Evolutionary conservation across 2,329 filamentous ascomycete species (phyloP).

Genomic region (Sporothrix euskadiensis): DNA sequence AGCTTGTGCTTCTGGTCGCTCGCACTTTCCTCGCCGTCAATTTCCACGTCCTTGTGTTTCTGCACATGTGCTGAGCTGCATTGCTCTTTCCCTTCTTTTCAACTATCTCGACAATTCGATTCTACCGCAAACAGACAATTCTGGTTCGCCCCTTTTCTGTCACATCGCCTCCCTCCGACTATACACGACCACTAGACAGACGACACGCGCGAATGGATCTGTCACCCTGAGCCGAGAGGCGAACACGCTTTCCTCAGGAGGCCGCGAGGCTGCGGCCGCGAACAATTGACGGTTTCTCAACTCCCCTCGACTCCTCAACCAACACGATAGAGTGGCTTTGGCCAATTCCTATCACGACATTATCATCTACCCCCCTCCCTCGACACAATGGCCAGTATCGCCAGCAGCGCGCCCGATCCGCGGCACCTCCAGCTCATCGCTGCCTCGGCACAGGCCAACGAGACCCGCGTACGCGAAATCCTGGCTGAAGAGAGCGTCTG

Average conservation of each 20-base stretch:
- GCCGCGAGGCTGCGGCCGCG: slow-evolving; percentile 2
- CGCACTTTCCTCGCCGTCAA: background rate
- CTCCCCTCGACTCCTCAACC: background rate
- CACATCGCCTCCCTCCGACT: background rate
- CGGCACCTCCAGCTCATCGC: slow-evolving; percentile 43
- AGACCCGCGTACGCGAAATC: slow-evolving; percentile 42
- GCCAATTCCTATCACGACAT: background rate
- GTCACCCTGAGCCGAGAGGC: slow-evolving; percentile 1
- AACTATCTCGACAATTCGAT: background rate
- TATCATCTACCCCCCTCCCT: background rate
- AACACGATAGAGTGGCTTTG: background rate
- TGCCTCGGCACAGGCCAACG: slow-evolving; percentile 43
- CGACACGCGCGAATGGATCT: slow-evolving; percentile 1
- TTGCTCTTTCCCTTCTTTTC: background rate
- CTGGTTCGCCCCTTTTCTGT: background rate
- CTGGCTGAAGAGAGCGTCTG: slow-evolving; percentile 41
- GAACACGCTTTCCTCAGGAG: slow-evolving; percentile 3
- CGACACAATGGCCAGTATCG: slow-evolving; percentile 37
- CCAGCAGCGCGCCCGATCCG: slow-evolving; percentile 43
- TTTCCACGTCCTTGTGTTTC: background rate
- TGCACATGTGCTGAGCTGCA: background rate
- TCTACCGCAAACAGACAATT: background rate
- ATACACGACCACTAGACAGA: background rate
- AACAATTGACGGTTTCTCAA: background rate
- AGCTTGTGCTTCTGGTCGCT: background rate